These are phyloP conservation scores for Spiromastix sp. DNA, from an alignment of 2,329 filamentous ascomycete species.

Conservation along the genomic window DNA sequence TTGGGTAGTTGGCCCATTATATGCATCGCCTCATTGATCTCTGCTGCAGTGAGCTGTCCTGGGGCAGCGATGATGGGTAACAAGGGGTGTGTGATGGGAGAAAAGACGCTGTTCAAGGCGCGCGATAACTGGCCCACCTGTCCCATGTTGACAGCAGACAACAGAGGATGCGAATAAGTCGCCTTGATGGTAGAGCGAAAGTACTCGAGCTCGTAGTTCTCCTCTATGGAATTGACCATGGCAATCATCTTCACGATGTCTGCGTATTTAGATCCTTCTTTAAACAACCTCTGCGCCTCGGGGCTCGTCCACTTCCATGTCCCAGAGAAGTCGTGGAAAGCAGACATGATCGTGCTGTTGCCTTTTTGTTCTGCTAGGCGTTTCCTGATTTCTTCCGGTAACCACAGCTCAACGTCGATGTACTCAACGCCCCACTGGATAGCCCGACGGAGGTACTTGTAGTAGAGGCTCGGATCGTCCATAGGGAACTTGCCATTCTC, in stretches of 20 bases:
- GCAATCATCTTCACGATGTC: constrained; percentile 90
- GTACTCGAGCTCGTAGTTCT: constrained; percentile 84
- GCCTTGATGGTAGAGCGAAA: constrained; percentile 68
- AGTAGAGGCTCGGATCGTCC: constrained; percentile 64
- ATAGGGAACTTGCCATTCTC: constrained; percentile 81
- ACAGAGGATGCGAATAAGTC: constrained; percentile 59
- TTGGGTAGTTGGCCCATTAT: constrained; percentile 72
- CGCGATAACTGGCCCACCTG: constrained; percentile 76
- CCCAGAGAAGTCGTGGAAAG: constrained; percentile 80
- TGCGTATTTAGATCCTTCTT: constrained; percentile 60
- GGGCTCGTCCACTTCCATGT: constrained; percentile 72
- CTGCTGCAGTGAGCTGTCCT: constrained; percentile 73
- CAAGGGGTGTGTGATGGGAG: constrained; percentile 76
- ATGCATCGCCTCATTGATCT: constrained; percentile 71
- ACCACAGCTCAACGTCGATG: constrained; percentile 79
- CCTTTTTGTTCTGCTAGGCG: constrained; percentile 60
- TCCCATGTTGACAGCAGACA: constrained; percentile 82
- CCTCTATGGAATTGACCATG: constrained; percentile 68
- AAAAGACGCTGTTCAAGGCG: constrained; percentile 76
- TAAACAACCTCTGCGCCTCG: constrained; percentile 61
- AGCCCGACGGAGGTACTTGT: constrained; percentile 69
- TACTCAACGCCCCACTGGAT: constrained; percentile 88
- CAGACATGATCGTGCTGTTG: constrained; percentile 79
- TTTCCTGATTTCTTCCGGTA: constrained; percentile 64
- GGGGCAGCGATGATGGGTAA: constrained; percentile 76